These are phyloP conservation scores for Meredithiella fracta DNA, from an alignment of 2,329 filamentous ascomycete species.

Conservation along the genomic window DNA sequence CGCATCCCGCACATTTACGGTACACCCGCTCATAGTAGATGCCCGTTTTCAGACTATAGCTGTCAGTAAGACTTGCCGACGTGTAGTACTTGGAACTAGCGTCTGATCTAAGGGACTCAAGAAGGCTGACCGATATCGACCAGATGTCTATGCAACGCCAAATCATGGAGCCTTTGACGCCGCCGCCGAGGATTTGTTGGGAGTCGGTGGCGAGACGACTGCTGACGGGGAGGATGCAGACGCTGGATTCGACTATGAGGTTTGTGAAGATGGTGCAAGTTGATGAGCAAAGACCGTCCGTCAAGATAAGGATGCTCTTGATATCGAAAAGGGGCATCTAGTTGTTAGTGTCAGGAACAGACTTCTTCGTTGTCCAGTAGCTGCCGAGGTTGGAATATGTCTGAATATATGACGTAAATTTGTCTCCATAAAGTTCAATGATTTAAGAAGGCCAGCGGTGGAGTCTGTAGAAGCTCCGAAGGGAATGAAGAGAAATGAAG, in stretches of 20 bases:
- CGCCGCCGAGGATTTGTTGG: background rate
- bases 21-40: too few relatives aligned
- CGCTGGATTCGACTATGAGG: background rate
- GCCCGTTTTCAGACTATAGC: too few relatives aligned
- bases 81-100: too few relatives aligned
- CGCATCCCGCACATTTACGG: too few relatives aligned
- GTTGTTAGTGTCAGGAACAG: background rate
- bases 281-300: background rate
- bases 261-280: background rate
- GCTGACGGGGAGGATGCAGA: background rate
- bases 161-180: background rate
- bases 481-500: too few relatives aligned
- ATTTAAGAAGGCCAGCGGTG: too few relatives aligned
- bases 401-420: background rate
- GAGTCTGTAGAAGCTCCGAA: too few relatives aligned
- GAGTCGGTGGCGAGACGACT: background rate
- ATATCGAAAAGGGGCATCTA: background rate
- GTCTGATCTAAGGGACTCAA: too few relatives aligned
- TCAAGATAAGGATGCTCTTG: background rate
- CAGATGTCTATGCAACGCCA: too few relatives aligned
- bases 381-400: background rate
- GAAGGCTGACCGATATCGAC: too few relatives aligned
- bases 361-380: background rate
- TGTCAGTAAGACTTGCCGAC: too few relatives aligned
- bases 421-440: background rate